Base-by-base conservation (phyloP, 129 eudicot genomes). In the Oenanthe sinensis region DNA sequence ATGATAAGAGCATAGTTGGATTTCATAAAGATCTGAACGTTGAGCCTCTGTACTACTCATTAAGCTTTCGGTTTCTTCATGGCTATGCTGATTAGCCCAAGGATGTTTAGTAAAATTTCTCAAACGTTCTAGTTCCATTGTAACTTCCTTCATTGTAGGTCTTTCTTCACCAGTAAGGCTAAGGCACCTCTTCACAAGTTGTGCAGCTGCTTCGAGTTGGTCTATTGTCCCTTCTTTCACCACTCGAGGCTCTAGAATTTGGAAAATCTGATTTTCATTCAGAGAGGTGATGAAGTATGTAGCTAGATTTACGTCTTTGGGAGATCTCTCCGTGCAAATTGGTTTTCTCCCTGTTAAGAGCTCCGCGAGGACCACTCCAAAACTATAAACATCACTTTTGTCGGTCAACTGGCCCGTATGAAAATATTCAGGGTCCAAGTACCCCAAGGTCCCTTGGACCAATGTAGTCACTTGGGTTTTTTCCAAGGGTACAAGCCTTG, bases 131-230 rank as follows among this genome's bases (percentile, higher is more conserved):
- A 89, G 75, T 73, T 89, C 88, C 77, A 85, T 80, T 2, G 84
- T 86, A 48, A 89, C 89, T 76, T 87, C 91, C 75, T 78, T 85
- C 91, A 87, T 89, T 4, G 89, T 87, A 19, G 93, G 93, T 75
- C 93, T 83, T 9, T 87, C 87, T 52, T 85, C 83, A 10, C 90
- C 84, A 36, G 43, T 45, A 37, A 81, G 65, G 7, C 71, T 78
- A 52, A 87, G 73, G 46, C 93, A 87, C 70, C 86, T 79, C 79
- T 80, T 87, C 36, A 79, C 78, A 0, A 89, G 81, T 69, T 80
- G 76, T 44, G 79, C 91, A 45, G 82, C 69, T 28, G 68, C 80
- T 60, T 74, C 83, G 20, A 89, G 50, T 37, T 89, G 89, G 22
- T 87, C 91, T 6, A 84, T 37, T 7, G 78, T 49, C 24, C 82